Evolutionary conservation across 2,329 filamentous ascomycete species (phyloP).

Genomic region (Aspergillus aculeatus): DNA sequence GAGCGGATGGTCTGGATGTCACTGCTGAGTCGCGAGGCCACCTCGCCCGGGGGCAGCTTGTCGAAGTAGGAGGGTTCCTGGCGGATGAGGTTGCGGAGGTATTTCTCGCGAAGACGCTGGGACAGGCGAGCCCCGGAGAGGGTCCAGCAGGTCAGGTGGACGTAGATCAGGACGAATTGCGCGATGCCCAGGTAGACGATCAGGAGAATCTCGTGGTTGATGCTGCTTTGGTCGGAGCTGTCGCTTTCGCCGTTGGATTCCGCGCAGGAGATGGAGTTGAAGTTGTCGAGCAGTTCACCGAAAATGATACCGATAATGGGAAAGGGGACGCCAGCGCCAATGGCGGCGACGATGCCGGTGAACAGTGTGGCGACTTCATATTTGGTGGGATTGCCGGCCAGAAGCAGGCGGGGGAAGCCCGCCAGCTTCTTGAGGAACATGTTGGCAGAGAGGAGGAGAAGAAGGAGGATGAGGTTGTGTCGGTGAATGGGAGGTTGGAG

Average conservation of each 20-base stretch:
- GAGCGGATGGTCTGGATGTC: constrained; percentile 67
- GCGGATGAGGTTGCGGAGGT: constrained; percentile 57
- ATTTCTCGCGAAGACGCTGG: constrained; percentile 61
- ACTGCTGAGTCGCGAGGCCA: constrained; percentile 62
- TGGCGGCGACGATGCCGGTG: constrained; percentile 29
- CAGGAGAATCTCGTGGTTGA: constrained; percentile 57
- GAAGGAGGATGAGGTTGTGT: neutral
- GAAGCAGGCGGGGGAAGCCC: constrained; percentile 36
- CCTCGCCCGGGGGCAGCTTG: constrained; percentile 60
- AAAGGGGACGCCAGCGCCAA: constrained; percentile 42
- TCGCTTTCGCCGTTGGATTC: constrained; percentile 13
- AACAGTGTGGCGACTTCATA: constrained; percentile 29
- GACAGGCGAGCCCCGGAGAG: constrained; percentile 63
- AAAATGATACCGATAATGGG: constrained; percentile 43
- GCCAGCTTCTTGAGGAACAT: constrained; percentile 32
- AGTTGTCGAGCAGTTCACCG: constrained; percentile 41
- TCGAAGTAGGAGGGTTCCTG: constrained; percentile 67
- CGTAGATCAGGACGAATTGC: constrained; percentile 63
- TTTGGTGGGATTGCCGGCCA: constrained; percentile 39
- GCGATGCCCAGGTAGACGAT: constrained; percentile 65
- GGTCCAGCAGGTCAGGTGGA: constrained; percentile 63
- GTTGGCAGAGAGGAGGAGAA: constrained; percentile 20
- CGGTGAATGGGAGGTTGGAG: too few species aligned
- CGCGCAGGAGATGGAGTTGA: constrained; percentile 35
- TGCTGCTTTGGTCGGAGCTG: constrained; percentile 20